Base-by-base conservation (phyloP, 768 basidiomycete genomes). In the Calvatia gigantea region DNA sequence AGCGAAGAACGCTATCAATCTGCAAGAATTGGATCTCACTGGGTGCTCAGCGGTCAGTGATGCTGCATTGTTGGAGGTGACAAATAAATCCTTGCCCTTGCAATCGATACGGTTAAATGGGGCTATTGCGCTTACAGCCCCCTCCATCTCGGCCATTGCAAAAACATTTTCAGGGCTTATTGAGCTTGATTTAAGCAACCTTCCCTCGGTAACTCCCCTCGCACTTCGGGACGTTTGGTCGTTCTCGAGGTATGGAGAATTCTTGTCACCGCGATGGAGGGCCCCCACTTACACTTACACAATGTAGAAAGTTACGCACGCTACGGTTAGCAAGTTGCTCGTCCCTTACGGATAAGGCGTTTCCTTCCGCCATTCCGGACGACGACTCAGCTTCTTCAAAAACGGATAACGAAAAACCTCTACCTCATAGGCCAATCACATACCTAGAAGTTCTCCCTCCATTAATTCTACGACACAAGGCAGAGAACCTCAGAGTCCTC, bases 191-290 rank as follows among this genome's bases (percentile, higher is more conserved):
- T 72, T 95, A 33, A 83, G 73, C 63, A 80, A 80, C 63, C 84
- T 92, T 58, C 80, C 82, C 8, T 75, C 84, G 37, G 63, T 97
- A 52, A 89, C 88, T 6, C 79, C 82, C 5, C 66, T 79, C 43
- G 84, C 90, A 0, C 76, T 92, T 31, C 82, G 87, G 33, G 90
- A 92, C 64, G 76, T 97, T n/a, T 88, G 94, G 79, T 77, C 79
- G 28, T 91, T 85, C 69, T 87, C 87, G 42, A 83, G 78, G 72
- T 79, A 68, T 63, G 76, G 63, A 56, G 51, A 54, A 38, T 19
- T 31, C 50, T 37, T 59, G 29, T 37, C 27, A 25, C 39, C 35
- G 19, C 37, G n/a, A 21, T 56, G 37, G 12, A 25, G 27, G 43
- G 32, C 49, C 45, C 9, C 55, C 38, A 43, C 39, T 44, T 19